phyloP scores from a whole-genome alignment of 169 alveolate genomes.

The Fabrea salina region DNA sequence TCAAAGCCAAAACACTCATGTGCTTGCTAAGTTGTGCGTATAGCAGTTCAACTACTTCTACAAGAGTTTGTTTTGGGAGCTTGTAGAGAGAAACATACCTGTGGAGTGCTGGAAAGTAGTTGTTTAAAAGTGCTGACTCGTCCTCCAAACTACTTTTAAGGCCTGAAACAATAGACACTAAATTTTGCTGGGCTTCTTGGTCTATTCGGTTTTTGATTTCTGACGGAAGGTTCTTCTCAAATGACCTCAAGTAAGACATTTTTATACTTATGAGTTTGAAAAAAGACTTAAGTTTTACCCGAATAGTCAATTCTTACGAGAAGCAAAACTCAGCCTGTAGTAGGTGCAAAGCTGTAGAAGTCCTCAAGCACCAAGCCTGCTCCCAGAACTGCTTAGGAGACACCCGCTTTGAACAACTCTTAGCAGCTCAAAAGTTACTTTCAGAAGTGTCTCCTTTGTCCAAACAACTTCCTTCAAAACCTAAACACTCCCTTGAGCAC shows the following conservation, averaged over 20 bases:
- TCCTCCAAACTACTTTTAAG: background rate
- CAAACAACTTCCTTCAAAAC: background rate
- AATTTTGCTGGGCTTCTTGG: background rate
- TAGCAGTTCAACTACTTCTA: background rate
- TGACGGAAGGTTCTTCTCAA: conserved; percentile 13
- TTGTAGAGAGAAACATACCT: conserved; percentile 12
- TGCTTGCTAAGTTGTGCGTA: background rate
- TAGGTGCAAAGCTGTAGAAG: conserved; percentile 6
- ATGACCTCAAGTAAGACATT: conserved; percentile 14
- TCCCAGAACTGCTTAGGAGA: background rate
- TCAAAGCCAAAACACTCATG: conserved; percentile 15
- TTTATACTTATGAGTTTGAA: too few relatives aligned
- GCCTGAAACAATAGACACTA: background rate
- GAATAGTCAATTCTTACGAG: background rate
- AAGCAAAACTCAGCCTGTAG: background rate
- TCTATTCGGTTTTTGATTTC: background rate
- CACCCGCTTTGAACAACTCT: background rate
- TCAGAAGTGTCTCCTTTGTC: background rate
- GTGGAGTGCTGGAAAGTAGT: conserved; percentile 18
- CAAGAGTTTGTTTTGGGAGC: background rate
- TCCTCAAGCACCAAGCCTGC: conserved; percentile 8
- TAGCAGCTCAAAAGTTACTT: background rate
- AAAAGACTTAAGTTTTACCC: background rate
- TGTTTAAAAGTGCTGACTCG: background rate
- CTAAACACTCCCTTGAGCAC: background rate